These are phyloP conservation scores for Aspergillus campestris DNA, from an alignment of 495 filamentous ascomycete genomes.

Conservation along the genomic window DNA sequence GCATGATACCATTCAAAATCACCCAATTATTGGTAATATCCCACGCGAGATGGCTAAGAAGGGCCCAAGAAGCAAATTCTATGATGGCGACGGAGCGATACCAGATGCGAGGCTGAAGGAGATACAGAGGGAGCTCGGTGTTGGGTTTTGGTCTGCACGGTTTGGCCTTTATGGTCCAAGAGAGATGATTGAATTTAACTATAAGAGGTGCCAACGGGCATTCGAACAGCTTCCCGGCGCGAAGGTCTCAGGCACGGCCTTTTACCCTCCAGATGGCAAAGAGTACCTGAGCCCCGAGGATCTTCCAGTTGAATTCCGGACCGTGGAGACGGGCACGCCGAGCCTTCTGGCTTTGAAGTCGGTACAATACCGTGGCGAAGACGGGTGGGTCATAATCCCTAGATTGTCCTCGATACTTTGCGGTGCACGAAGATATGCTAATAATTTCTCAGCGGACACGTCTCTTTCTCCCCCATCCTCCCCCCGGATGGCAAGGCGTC, in stretches of 20 bases:
- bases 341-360: background rate
- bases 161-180: conserved; percentile 1
- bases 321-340: background rate
- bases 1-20: background rate
- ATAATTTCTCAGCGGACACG: conserved; percentile 29
- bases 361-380: no score
- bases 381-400: no score
- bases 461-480: conserved; percentile 43
- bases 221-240: background rate
- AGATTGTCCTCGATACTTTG: no score
- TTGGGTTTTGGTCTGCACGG: background rate
- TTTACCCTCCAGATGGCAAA: background rate
- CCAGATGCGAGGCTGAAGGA: background rate
- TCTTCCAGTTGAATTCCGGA: background rate
- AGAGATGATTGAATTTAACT: background rate
- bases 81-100: background rate
- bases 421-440: no score
- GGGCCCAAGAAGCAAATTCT: background rate
- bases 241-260: background rate
- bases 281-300: background rate
- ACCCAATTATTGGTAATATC: conserved; percentile 16
- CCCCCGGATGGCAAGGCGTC: no score
- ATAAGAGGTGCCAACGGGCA: background rate
- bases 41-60: background rate
- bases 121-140: background rate